These are phyloP conservation scores for Metarhizium humberi DNA, from an alignment of 2,329 filamentous ascomycete genomes.

Conservation along the genomic window DNA sequence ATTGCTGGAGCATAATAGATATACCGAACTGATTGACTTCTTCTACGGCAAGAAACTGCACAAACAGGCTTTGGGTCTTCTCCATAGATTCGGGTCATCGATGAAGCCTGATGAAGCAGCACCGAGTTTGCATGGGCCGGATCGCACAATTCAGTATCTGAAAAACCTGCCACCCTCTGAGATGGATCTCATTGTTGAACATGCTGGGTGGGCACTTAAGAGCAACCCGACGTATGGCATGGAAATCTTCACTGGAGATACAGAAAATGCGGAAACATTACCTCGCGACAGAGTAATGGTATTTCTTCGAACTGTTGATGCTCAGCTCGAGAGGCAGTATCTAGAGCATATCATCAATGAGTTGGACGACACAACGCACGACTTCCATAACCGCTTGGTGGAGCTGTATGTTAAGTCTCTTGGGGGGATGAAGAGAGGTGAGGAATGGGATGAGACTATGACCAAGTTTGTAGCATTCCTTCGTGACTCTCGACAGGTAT, in stretches of 20 bases:
- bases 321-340: conserved; percentile 67
- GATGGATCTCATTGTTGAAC: conserved; percentile 86
- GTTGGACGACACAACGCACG: conserved; percentile 72
- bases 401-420: conserved; percentile 57
- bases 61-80: conserved; percentile 71
- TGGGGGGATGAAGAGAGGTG: conserved; percentile 30
- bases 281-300: conserved; percentile 66
- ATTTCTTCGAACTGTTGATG: conserved; percentile 64
- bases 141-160: conserved; percentile 80
- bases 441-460: conserved; percentile 49
- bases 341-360: conserved; percentile 87
- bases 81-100: conserved; percentile 69
- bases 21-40: conserved; percentile 94
- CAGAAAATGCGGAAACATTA: conserved; percentile 86
- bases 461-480: conserved; percentile 66
- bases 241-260: conserved; percentile 89
- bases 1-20: conserved; percentile 77
- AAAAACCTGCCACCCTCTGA: conserved; percentile 79
- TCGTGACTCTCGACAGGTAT: conserved; percentile 60
- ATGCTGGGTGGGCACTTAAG: conserved; percentile 77
- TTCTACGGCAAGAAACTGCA: conserved; percentile 93
- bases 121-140: conserved; percentile 63
- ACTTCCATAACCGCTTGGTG: conserved; percentile 79
- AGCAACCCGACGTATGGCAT: conserved; percentile 68
- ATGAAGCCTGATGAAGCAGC: conserved; percentile 39